Evolutionary conservation across 78 protist genomes (phyloP), one percentile per base, ranked within the genome.

Genomic region (Reticulomyxa filosa): DNA sequence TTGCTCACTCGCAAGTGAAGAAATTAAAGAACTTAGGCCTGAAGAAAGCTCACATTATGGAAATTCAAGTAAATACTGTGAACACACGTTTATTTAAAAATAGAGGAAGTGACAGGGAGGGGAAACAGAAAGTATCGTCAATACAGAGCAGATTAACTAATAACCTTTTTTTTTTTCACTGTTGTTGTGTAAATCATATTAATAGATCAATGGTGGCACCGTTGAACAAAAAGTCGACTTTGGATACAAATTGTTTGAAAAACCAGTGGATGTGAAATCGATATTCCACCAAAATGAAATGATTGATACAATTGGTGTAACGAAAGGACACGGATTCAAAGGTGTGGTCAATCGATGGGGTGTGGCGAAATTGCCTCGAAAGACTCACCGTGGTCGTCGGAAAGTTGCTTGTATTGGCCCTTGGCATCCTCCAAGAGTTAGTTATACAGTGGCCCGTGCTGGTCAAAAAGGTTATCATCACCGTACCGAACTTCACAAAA

Each of bases 401-500:
- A 95, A 95, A 95, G 75, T 74, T n/a, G 99, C 97, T 37, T 94
- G 99, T 69, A 92, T 97, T 65, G 99, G 99, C 4, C 89, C 99
- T 1, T 97, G 99, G 99, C 99, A 97, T 69, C 99, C 99, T 25
- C 79, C 95, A 59, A 81, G 94, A 62, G 95, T 97, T 56, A 25
- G 65, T 33, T 86, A 33, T 80, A 61, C 97, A 8, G 99, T 97
- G 3, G 83, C 99, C 74, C 96, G 99, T 70, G 98, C 98, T 38
- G 99, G 99, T 83, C 99, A 97, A 85, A 30, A 71, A 66, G 99
- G 99, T 25, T 97, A 68, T 92, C 87, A 83, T 74, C 96, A 95
- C 85, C 84, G 99, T 22, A 92, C 97, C 17, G 97, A 91, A 83
- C 11, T 80, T 70, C 89, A 92, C 98, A 94, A 97, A 96, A 92